Conservation (phyloP, 139 green algal genomes). For the Tetraselmis striata region DNA sequence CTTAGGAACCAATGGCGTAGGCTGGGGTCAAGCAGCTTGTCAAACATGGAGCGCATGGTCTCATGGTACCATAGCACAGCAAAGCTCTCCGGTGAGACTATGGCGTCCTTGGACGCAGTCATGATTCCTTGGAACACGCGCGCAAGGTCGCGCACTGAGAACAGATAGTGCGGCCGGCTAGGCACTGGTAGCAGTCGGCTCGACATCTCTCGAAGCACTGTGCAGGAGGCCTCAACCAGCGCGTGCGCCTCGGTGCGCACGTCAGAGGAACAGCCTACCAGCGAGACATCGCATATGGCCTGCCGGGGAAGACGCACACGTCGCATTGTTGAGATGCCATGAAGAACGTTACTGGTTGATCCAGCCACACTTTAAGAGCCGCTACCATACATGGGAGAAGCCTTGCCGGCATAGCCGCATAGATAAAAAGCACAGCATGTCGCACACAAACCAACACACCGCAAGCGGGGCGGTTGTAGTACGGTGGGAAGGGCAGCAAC, state of each 20-base stretch:
- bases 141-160: constrained; percentile 46
- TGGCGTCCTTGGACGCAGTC: background rate
- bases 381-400: too few relatives aligned
- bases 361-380: too few relatives aligned
- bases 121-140: constrained; percentile 44
- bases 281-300: background rate
- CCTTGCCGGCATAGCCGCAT: too few relatives aligned
- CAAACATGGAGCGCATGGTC: background rate
- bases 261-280: background rate
- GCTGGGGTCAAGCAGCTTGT: background rate
- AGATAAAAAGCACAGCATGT: too few relatives aligned
- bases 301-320: too few relatives aligned
- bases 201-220: background rate
- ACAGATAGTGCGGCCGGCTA: constrained; percentile 45
- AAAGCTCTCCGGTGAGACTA: background rate
- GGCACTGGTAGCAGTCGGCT: constrained; percentile 40
- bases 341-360: too few relatives aligned
- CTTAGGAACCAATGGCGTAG: background rate
- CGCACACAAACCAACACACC: too few relatives aligned
- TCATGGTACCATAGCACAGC: background rate
- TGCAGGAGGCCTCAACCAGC: background rate
- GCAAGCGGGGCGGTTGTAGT: too few relatives aligned
- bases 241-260: background rate
- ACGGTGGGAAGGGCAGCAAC: too few relatives aligned
- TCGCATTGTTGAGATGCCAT: too few relatives aligned